Evolutionary conservation across 495 filamentous ascomycete genomes (phyloP).

Genomic region (Apiosordaria backusii): DNA sequence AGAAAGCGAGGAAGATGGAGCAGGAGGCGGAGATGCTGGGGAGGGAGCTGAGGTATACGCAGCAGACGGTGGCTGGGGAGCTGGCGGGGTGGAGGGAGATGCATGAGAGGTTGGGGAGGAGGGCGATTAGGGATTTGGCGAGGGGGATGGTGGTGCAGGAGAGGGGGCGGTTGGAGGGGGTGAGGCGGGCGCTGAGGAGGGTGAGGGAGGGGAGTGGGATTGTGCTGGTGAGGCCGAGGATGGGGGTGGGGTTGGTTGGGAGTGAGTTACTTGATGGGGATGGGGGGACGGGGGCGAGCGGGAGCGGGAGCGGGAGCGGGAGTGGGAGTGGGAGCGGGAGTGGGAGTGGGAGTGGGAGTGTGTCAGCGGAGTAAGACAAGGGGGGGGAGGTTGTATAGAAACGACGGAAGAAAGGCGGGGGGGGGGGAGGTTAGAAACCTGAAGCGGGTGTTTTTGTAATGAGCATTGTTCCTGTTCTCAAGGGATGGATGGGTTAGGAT

Average conservation of each 20-base stretch:
- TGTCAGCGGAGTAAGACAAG: no score
- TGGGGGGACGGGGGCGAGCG: neutral
- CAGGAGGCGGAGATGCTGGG: conserved; percentile 63
- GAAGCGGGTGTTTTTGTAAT: neutral
- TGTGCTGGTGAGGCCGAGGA: neutral
- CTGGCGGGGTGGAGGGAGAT: conserved; percentile 91
- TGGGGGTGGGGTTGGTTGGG: conserved; percentile 2
- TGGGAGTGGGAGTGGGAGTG: neutral
- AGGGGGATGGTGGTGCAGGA: conserved; percentile 74
- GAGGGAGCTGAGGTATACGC: conserved; percentile 82
- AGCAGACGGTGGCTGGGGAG: conserved; percentile 87
- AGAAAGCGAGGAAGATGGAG: conserved; percentile 63
- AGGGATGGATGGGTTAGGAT: neutral
- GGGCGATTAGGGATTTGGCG: conserved; percentile 71
- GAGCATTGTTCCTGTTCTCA: neutral
- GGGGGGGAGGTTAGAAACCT: no score
- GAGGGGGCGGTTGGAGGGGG: conserved; percentile 70
- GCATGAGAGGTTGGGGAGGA: conserved; percentile 70
- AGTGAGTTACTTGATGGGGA: neutral
- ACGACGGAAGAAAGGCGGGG: no score
- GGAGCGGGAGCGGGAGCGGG: neutral
- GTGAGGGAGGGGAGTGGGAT: conserved; percentile 29
- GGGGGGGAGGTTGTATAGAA: no score
- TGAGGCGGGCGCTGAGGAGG: conserved; percentile 70
- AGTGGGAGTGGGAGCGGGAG: neutral